Evolutionary conservation across 805 yeast genomes (phyloP).

Genomic region (Sugiyamaella marilandica): DNA sequence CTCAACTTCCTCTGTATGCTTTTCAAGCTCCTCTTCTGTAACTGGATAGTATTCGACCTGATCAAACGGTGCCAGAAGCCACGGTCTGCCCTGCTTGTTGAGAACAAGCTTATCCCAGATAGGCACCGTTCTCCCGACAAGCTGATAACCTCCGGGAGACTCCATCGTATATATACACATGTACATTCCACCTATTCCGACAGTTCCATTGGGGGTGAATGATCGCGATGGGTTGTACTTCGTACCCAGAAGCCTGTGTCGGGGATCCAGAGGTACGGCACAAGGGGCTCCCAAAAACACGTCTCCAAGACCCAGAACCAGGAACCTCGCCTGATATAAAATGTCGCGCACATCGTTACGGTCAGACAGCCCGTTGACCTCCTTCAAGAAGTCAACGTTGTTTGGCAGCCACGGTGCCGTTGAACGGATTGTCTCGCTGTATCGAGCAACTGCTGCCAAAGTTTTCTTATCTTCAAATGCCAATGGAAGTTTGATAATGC

Average conservation of each 20-base stretch:
- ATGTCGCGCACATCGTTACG: conserved; percentile 74
- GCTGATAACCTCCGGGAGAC: conserved; percentile 97
- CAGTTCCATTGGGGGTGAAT: conserved; percentile 93
- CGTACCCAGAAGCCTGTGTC: conserved; percentile 87
- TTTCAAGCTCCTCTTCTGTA: conserved; percentile 74
- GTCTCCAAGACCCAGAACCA: conserved; percentile 94
- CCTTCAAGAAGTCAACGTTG: conserved; percentile 91
- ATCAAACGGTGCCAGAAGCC: conserved; percentile 90
- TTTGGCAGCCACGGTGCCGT: conserved; percentile 98
- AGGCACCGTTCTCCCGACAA: conserved; percentile 94
- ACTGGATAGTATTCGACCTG: conserved; percentile 94
- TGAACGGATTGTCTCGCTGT: conserved; percentile 87
- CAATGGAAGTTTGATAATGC: conserved; percentile 83
- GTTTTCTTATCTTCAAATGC: conserved; percentile 93
- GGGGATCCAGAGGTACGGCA: conserved; percentile 96
- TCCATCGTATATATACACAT: conserved; percentile 99
- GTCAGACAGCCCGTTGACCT: conserved; percentile 67
- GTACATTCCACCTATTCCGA: conserved; percentile 97
- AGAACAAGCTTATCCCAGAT: conserved; percentile 93
- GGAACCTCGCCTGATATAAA: conserved; percentile 82
- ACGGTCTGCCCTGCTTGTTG: conserved; percentile 70
- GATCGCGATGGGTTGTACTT: conserved; percentile 97
- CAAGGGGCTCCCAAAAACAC: conserved; percentile 98
- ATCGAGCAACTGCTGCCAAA: conserved; percentile 82
- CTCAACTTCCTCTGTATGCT: conserved; percentile 62